Evolutionary conservation across 2,329 filamentous ascomycete genomes (phyloP).

Genomic region (Herpotrichia juniperi): DNA sequence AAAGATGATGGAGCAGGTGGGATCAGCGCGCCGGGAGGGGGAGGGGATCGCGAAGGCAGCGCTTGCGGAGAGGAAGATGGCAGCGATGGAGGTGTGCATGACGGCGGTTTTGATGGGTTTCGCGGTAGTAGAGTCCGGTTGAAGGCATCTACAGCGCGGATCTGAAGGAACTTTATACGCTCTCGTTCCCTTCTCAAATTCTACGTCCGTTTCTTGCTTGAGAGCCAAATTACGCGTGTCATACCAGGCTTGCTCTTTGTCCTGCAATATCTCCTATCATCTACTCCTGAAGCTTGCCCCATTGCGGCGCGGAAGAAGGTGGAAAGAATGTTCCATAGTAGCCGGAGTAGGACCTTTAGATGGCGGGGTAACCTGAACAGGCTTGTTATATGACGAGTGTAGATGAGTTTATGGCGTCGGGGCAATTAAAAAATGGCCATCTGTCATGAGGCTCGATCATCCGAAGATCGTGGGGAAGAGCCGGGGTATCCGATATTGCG

Average conservation of each 20-base stretch:
- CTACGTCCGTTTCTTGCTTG: background rate
- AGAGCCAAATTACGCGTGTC: slow-evolving; percentile 11
- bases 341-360: slow-evolving; percentile 25
- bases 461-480: slow-evolving; percentile 15
- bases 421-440: slow-evolving; percentile 17
- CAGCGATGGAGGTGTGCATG: slow-evolving; percentile 33
- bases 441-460: slow-evolving; percentile 20
- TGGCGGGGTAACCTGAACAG: slow-evolving; percentile 12
- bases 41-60: slow-evolving; percentile 28
- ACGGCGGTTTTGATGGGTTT: slow-evolving; percentile 5
- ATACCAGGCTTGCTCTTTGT: slow-evolving; percentile 19
- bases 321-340: slow-evolving; percentile 30
- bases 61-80: slow-evolving; percentile 26
- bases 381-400: slow-evolving; percentile 12
- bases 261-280: slow-evolving; percentile 16
- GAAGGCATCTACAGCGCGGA: background rate
- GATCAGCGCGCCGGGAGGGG: slow-evolving; percentile 13
- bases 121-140: slow-evolving; percentile 5
- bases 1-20: slow-evolving; percentile 45
- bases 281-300: slow-evolving; percentile 17
- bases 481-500: slow-evolving; percentile 7
- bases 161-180: slow-evolving; percentile 3
- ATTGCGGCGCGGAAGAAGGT: slow-evolving; percentile 22
- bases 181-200: background rate
- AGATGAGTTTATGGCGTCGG: slow-evolving; percentile 14